phyloP scores from a whole-genome alignment of 371 early-diverging fungal genomes.

The Mucor velutinosus region DNA sequence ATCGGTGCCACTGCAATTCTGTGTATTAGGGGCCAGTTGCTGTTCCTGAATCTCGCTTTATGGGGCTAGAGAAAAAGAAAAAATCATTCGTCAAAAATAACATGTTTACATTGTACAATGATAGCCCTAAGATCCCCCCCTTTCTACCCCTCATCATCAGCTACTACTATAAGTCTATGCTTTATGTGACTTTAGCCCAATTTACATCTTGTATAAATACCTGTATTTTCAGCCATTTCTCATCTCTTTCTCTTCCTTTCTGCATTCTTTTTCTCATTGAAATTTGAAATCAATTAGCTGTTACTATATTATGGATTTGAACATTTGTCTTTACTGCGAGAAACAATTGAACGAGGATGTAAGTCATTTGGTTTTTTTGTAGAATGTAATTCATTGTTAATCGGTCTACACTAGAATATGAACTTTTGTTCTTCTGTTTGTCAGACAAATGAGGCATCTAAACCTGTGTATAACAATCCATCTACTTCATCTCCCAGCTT shows the following conservation, averaged over 20 bases:
- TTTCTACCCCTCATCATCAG: not conserved
- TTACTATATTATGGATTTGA: conserved; percentile 22
- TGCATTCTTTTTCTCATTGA: conserved; percentile 2
- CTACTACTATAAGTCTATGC: not conserved
- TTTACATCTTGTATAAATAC: not conserved
- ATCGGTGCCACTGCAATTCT: not conserved
- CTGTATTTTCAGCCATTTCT: not conserved
- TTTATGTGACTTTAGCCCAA: conserved; percentile 3
- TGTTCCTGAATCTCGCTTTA: not conserved
- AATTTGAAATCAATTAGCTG: not conserved
- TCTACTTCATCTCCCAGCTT: not conserved
- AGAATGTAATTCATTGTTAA: not conserved
- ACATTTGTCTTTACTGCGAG: conserved; percentile 32
- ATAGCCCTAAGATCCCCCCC: not conserved
- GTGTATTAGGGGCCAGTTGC: not conserved
- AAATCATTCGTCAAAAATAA: not conserved
- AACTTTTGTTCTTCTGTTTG: conserved; percentile 25
- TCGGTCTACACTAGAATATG: conserved; percentile 9
- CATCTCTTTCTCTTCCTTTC: conserved; percentile 4
- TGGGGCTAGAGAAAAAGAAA: not conserved
- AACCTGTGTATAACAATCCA: conserved; percentile 12
- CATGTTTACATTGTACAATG: conserved; percentile 1
- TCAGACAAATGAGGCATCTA: conserved; percentile 30
- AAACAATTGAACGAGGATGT: conserved; percentile 27
- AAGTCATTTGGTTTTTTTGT: not conserved